phyloP scores from a whole-genome alignment of 75 land plant genomes.

The Sequoia sempervirens region DNA sequence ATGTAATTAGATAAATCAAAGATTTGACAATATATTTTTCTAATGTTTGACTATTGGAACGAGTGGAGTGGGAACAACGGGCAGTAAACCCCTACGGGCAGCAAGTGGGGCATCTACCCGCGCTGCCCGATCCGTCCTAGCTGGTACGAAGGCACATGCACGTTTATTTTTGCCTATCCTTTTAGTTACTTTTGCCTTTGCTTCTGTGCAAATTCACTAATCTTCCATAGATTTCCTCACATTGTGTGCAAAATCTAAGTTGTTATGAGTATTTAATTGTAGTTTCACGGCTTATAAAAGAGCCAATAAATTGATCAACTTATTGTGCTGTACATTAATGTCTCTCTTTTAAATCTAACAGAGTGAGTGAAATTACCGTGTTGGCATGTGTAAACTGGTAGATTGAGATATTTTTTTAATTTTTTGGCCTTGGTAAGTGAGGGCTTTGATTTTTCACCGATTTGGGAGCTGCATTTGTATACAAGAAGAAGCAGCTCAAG shows the following conservation, averaged over 20 bases:
- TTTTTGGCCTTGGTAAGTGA: neutral
- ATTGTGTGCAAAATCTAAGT: neutral
- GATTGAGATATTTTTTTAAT: neutral
- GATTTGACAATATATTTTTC: neutral
- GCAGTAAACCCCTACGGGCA: neutral
- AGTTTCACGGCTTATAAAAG: neutral
- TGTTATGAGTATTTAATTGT: neutral
- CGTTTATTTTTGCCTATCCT: neutral
- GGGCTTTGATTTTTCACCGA: neutral
- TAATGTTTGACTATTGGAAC: neutral
- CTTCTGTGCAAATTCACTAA: neutral
- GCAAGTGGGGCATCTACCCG: neutral
- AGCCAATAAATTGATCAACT: neutral
- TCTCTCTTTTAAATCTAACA: neutral
- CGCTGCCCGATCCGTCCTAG: neutral
- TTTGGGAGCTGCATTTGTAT: neutral
- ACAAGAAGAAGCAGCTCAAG: neutral
- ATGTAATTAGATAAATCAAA: neutral
- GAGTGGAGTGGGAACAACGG: neutral
- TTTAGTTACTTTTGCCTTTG: neutral
- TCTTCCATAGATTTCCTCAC: conserved; percentile 7
- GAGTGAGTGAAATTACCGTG: neutral
- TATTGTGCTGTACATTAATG: neutral
- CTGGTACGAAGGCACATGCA: neutral
- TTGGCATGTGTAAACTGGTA: neutral